Base-by-base conservation (phyloP, 1,284 basidiomycete genomes). In the Wallemia hederae region DNA sequence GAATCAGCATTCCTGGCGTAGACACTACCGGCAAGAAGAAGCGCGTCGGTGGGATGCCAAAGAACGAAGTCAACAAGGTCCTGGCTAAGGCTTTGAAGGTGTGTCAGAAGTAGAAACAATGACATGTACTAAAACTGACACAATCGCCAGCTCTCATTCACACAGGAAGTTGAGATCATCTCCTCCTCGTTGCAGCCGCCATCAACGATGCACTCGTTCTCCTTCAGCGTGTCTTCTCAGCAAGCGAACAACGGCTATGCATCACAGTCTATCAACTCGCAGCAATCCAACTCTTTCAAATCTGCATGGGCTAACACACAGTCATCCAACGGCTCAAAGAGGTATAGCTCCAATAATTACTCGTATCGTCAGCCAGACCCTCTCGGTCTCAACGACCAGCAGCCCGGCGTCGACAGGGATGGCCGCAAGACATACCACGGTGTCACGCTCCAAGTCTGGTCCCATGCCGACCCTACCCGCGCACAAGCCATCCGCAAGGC, bases 101-200 rank as follows among this genome's bases (percentile, higher is more conserved):
- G 63, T 62, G 72, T 70, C 59, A 59, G 68, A 69, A 62, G 63
- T 68, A 67, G 29, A 60, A 65, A 9, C 26, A 49, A 29, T 59
- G 1, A 55, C 34, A 33, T 59, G 25, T 39, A 55, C 59, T 27
- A 14, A 24, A 11, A 25, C 7, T 33, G 27, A 61, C 24, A 26
- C 31, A 60, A 27, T 33, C 49, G 28, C 22, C 65, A 84, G 83
- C 79, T 86, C 59, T 84, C 84, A 19, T 90, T 91, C 71, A 81
- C 86, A 25, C 82, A 85, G 60, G 88, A 91, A 72, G 85, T 97
- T 59, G 91, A 97, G 69, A 84, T 97, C 63, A 82, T 94, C 69
- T 85, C 88, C 19, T 88, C 88, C 17, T 86, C 85, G 0, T 76
- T 91, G 7, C 84, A 90, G 65, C 89, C 89, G 2, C 82, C 87